These are phyloP conservation scores for Beauveria brongniartii DNA, from an alignment of 2,329 filamentous ascomycete species.

Conservation along the genomic window DNA sequence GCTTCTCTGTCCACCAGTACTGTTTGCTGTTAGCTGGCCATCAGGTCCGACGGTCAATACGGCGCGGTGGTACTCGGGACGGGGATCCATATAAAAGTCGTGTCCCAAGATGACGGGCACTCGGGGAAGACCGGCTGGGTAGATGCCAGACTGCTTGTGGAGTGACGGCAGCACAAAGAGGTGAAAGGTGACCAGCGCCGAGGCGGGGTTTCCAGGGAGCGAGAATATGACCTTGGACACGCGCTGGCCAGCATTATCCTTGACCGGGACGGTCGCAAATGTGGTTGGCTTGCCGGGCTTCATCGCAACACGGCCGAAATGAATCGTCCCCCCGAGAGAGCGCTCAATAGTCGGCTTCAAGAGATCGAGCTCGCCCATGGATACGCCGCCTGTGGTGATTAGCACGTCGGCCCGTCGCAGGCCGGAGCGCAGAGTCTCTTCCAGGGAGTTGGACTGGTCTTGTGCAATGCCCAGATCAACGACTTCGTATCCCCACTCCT, in stretches of 20 bases:
- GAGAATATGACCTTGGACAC: constrained; percentile 72
- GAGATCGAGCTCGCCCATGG: constrained; percentile 95
- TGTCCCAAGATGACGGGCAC: constrained; percentile 66
- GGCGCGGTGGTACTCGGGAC: constrained; percentile 87
- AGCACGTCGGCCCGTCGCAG: constrained; percentile 71
- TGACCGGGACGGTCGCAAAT: constrained; percentile 77
- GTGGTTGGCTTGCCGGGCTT: constrained; percentile 98
- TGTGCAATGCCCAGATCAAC: constrained; percentile 80
- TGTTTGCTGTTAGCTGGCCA: constrained; percentile 63
- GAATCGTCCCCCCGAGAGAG: constrained; percentile 80
- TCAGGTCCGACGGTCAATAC: constrained; percentile 58
- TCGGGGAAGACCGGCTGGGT: constrained; percentile 59
- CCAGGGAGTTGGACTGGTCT: constrained; percentile 65
- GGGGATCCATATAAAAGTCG: constrained; percentile 65
- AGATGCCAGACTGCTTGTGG: constrained; percentile 65
- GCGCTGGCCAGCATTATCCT: constrained; percentile 49
- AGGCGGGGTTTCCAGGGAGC: constrained; percentile 88
- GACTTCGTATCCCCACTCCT: constrained; percentile 66
- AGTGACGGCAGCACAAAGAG: constrained; percentile 87
- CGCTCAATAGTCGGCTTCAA: constrained; percentile 95
- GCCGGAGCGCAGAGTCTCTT: constrained; percentile 67
- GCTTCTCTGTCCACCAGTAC: constrained; percentile 85
- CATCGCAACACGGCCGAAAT: constrained; percentile 94
- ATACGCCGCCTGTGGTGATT: constrained; percentile 88
- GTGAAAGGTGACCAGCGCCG: constrained; percentile 85